phyloP scores from a whole-genome alignment of 495 filamentous ascomycete genomes.

The Xylaria cubensis region DNA sequence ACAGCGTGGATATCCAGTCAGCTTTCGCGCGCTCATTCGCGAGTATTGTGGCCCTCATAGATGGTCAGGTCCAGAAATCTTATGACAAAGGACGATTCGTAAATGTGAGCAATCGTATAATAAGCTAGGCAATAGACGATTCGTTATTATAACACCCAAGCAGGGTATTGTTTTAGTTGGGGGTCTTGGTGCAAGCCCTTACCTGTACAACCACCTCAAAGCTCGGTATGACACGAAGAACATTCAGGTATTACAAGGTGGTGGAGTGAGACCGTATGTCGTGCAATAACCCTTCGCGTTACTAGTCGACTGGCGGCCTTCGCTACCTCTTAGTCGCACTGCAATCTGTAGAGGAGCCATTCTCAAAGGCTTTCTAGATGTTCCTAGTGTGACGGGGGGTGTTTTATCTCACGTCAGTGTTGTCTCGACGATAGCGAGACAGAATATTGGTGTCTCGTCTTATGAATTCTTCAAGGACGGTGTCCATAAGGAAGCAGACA shows the following conservation, averaged over 20 bases:
- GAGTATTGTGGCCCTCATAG: background rate
- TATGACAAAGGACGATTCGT: background rate
- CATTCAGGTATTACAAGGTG: constrained; percentile 4
- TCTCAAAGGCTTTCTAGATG: constrained; percentile 5
- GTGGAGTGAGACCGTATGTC: background rate
- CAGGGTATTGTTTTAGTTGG: constrained; percentile 4
- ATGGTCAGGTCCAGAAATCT: background rate
- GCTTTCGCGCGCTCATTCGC: background rate
- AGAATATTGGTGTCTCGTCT: background rate
- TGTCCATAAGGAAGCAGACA: background rate
- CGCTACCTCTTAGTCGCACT: background rate
- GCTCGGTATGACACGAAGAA: background rate
- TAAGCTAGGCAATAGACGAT: too few relatives aligned
- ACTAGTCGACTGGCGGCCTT: background rate
- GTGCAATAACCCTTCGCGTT: background rate
- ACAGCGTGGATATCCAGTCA: background rate
- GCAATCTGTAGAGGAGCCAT: constrained; percentile 1
- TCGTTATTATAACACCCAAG: background rate
- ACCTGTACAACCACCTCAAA: background rate
- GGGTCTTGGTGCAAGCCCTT: constrained; percentile 2
- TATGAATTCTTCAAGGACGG: background rate
- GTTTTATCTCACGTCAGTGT: background rate
- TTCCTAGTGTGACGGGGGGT: background rate
- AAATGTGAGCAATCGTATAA: background rate
- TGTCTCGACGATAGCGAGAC: constrained; percentile 6